Base-by-base conservation (phyloP, 345 rosid species). In the Hevea brasiliensis region DNA sequence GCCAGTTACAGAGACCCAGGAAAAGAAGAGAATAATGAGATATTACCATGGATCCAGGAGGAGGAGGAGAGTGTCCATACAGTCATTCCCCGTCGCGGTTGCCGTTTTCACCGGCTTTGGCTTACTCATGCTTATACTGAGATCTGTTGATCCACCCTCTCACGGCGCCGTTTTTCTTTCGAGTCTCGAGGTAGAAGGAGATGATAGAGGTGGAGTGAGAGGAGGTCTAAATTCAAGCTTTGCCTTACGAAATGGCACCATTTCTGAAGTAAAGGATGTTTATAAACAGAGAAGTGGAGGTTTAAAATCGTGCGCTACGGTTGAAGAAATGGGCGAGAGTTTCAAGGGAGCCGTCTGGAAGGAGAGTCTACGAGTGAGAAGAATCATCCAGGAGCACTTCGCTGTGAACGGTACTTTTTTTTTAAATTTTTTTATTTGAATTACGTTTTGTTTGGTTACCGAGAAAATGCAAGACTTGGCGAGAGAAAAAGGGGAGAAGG, bases 321-420 rank as follows among this genome's bases (percentile, higher is more conserved):
- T 92, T 75, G 98, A 92, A 74, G 96, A 92, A 74, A 95, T 92
- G 99, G 99, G 98, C 56, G 83, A 77, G 74, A 86, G 69, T 71
- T 89, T 95, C 73, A 75, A 69, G n/a, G 86, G 88, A 7, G 84
- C 84, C 12, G 81, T 83, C 37, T 80, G 79, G 64, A 81, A 84
- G 77, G 91, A 89, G 69, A 92, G 90, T 78, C 88, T 92, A 26
- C 80, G 86, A 72, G 92, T 91, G 14, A 80, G 97, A 61, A 67
- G 71, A 54, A 54, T 91, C 41, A 87, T 92, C 63, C 87, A 75
- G 17, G 82, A 68, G 42, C 98, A 94, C 83, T 94, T 92, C 69
- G 76, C 59, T 45, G 2, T 77, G 0, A 82, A 92, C 32, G 97
- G 98, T 94, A 83, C 1, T 10, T n/a, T 53, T 32, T 17, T 64